These are phyloP conservation scores for Penicillium argentinense DNA, from an alignment of 495 filamentous ascomycete species.

Conservation along the genomic window DNA sequence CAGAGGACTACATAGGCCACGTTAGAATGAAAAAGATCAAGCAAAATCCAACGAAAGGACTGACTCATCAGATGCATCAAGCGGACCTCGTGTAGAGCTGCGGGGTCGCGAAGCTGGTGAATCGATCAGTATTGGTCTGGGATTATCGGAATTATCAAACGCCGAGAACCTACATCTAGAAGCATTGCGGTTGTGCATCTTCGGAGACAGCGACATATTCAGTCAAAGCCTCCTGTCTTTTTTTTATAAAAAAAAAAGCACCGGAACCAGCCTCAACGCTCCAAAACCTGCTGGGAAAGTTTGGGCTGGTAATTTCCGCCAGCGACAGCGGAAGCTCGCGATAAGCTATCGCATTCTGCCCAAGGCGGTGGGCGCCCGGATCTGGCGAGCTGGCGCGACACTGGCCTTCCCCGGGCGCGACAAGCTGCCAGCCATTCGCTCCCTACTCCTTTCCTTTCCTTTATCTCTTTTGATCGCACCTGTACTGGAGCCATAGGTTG, in stretches of 20 bases:
- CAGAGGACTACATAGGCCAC: constrained; percentile 32
- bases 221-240: background rate
- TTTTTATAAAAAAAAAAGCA: background rate
- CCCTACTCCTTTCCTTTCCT: constrained; percentile 23
- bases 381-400: constrained; percentile 32
- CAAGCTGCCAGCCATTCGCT: constrained; percentile 30
- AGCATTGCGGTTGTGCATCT: constrained; percentile 35
- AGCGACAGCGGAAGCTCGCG: background rate
- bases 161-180: constrained; percentile 37
- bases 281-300: no score
- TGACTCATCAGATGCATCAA: constrained; percentile 52
- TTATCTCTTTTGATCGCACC: constrained; percentile 7
- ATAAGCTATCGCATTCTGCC: constrained; percentile 31
- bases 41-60: constrained; percentile 5
- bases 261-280: background rate
- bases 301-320: no score
- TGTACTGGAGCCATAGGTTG: constrained; percentile 13
- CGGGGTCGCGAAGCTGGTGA: constrained; percentile 46
- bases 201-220: constrained; percentile 27
- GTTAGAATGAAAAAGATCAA: background rate
- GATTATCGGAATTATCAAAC: background rate
- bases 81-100: constrained; percentile 52
- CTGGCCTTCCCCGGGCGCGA: constrained; percentile 15
- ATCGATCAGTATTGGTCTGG: constrained; percentile 18
- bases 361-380: constrained; percentile 28